Evolutionary conservation across 495 filamentous ascomycete genomes (phyloP), one percentile per base, ranked within the genome.

Genomic region (Haplographium delicatum): DNA sequence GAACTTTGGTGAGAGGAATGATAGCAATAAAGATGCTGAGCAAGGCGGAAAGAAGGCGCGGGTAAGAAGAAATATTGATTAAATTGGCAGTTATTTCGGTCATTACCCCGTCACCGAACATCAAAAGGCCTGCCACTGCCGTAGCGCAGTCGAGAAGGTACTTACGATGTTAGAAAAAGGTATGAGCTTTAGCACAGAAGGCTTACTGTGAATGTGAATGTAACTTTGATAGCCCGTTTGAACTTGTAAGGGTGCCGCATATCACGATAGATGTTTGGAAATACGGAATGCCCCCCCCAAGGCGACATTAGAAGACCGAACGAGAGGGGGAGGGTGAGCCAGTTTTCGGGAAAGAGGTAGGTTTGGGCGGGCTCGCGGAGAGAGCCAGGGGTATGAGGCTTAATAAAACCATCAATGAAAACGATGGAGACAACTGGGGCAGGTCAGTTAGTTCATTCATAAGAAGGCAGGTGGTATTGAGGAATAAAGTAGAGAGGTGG

Each of bases 221-320:
- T 95, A 33, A 83, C 76, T 60, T 84, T 81, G 16, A 96, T 74
- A 42, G 83, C 85, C 64, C 78, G 79, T 18, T 72, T 74, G 64
- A 93, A 97, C 61, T 89, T 93, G 38, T 86, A 75, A 0, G 93
- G 90, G 64, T 97, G 93, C 53, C 93, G 76, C 93, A 98, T 98
- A 68, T 98, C 93, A 44, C 90, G 79, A 65, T 96, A 98, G 60
- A 98, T 96, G 60, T 95, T 95, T 2, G 93, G 93, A 62, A 98
- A 96, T 23, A 98, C 93, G 45, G 81, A 78, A 62, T 97, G 93
- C 6, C 93, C 93, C 56, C 93, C 93, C 89, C 90, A 98, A 1
- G 91, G 90, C 20, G 90, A 88, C 90, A 96, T 96, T 23, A 97
- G 74, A 9, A 98, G 73, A n/a, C 93, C 93, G 60, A 97, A 90